Evolutionary conservation across 768 basidiomycete genomes (phyloP).

Genomic region (Podaxis sp.): DNA sequence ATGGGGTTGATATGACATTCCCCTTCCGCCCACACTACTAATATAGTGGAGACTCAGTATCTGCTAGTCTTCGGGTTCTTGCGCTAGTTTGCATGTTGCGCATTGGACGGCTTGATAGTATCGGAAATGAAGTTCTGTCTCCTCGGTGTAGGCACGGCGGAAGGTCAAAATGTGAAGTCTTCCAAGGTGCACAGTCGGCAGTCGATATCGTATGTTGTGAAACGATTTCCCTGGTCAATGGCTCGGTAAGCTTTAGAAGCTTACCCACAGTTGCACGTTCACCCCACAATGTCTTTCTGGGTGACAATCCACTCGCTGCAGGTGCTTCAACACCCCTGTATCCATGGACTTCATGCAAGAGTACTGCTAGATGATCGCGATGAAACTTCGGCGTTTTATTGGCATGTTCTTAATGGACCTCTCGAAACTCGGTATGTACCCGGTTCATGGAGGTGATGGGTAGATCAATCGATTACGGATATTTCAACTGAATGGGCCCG

Average conservation of each 20-base stretch:
- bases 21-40: background rate
- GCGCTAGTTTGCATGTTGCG: background rate
- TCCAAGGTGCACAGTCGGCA: background rate
- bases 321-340: background rate
- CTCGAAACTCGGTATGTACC: background rate
- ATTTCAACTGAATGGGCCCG: background rate
- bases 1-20: background rate
- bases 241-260: background rate
- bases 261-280: background rate
- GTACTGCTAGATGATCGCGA: background rate
- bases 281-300: background rate
- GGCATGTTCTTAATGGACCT: background rate
- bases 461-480: too few relatives aligned
- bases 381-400: background rate
- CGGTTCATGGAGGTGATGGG: background rate
- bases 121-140: background rate
- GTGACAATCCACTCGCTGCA: background rate
- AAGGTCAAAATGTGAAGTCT: background rate
- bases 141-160: background rate
- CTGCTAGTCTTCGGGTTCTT: background rate
- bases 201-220: background rate
- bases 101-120: background rate
- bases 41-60: background rate
- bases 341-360: background rate
- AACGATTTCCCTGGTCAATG: background rate